Base-by-base conservation (phyloP, 257 asterid species). In the Agastache rugosa region DNA sequence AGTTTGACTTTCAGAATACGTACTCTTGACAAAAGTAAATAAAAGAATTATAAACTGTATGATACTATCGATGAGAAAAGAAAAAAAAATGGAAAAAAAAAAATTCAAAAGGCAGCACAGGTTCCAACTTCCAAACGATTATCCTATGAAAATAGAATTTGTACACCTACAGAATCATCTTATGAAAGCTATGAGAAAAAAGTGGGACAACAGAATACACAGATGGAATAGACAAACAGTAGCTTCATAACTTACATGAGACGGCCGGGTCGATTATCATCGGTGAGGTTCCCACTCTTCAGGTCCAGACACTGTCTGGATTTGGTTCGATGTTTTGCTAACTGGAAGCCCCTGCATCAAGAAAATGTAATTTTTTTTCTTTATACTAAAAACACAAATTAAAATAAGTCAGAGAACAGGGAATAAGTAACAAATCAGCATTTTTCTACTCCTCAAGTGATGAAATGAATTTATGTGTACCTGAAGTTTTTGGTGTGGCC, bases 401-500 rank as follows among this genome's bases (percentile, higher is more conserved):
- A 48, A 48, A 48, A 48, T n/a, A n/a, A 48, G 17, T 15, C 19
- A 12, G 3, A 48, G 22, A 4, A 16, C 11, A 11, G 45, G 10
- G 45, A 41, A 11, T 44, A 51, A 51, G 58, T 17, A n/a, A 51
- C 10, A 51, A 23, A 56, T 15, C 17, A 20, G 66, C 61, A 17
- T 39, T 25, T 63, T 25, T 29, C 62, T 31, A 12, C 7, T 19
- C 63, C 50, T 62, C 59, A 63, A 72, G 67, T 67, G 69, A 69
- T 29, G 70, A 45, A 72, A 34, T 15, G 23, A 62, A 68, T 16
- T 67, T 15, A 56, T 75, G 41, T 54, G 54, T 82, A 93, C 95
- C 96, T 77, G 91, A 89, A 63, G 91, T 84, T 84, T 83, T 85
- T 39, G 96, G 91, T 71, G 92, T 85, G 20, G 88, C 82, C 82